Conservation (phyloP, 805 yeast species). For the Candida quercuum region DNA sequence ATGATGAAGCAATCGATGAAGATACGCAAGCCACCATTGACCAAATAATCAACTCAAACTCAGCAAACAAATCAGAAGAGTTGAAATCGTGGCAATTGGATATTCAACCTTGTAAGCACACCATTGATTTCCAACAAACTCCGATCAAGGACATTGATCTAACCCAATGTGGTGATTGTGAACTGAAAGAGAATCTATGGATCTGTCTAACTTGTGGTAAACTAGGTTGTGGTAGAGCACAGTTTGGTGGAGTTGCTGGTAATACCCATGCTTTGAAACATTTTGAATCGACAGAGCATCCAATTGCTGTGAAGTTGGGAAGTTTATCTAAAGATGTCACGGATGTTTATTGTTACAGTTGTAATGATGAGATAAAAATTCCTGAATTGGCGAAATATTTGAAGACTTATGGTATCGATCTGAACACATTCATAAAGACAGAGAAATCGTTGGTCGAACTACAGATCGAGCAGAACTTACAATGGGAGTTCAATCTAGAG, state of each 20-base stretch:
- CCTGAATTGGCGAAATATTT: conserved; percentile 47
- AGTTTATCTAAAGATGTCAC: conserved; percentile 75
- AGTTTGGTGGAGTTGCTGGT: conserved; percentile 93
- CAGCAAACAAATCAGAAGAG: conserved; percentile 58
- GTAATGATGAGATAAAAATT: conserved; percentile 86
- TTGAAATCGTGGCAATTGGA: conserved; percentile 91
- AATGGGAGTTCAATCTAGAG: conserved; percentile 87
- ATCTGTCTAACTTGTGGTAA: conserved; percentile 85
- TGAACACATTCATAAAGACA: conserved; percentile 51
- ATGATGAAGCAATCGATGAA: conserved; percentile 23
- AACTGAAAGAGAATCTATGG: conserved; percentile 78
- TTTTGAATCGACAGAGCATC: conserved; percentile 54
- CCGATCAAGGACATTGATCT: conserved; percentile 27
- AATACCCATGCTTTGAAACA: conserved; percentile 86
- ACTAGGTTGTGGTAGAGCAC: conserved; percentile 93
- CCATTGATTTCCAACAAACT: conserved; percentile 45
- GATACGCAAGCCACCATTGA: conserved; percentile 30
- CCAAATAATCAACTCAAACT: conserved; percentile 48
- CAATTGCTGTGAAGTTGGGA: conserved; percentile 87
- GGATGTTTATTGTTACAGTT: conserved; percentile 83
- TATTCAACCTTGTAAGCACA: conserved; percentile 73
- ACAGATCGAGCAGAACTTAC: conserved; percentile 87
- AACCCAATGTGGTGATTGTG: conserved; percentile 52
- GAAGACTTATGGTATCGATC: conserved; percentile 61
- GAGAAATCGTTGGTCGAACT: conserved; percentile 87